Conservation (phyloP, 176 grass and related monocot genomes). For the Triticum turgidum region DNA sequence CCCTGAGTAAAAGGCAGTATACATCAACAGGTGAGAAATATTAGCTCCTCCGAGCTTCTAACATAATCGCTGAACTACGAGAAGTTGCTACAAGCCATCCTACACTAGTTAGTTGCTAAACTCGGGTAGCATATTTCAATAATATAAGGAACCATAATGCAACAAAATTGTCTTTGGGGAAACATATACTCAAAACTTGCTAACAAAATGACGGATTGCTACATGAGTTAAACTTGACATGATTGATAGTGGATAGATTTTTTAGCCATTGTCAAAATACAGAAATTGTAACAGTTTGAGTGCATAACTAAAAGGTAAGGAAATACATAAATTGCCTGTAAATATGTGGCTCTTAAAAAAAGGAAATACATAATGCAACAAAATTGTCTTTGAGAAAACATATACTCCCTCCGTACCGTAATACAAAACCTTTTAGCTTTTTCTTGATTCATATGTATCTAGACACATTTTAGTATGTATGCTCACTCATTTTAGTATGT, state of each 20-base stretch:
- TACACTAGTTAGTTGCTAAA: not conserved
- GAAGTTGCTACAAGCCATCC: not conserved
- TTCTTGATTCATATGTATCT: no score
- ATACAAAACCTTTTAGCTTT: no score
- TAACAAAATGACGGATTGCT: not conserved
- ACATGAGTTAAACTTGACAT: not conserved
- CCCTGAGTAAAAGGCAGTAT: slow-evolving; percentile 56
- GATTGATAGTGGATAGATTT: not conserved
- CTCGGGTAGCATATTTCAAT: not conserved
- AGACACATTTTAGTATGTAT: no score
- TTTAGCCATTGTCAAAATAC: not conserved
- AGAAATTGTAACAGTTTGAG: not conserved
- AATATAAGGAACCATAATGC: slow-evolving; percentile 18
- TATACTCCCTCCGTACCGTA: no score
- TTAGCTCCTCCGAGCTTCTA: slow-evolving; percentile 10
- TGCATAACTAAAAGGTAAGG: no score
- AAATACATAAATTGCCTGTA: not conserved
- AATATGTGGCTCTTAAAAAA: not conserved
- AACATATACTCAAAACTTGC: not conserved
- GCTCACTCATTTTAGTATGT: no score
- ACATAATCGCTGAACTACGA: not conserved
- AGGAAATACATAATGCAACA: not conserved
- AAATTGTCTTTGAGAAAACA: no score
- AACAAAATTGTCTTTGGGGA: slow-evolving; percentile 9
- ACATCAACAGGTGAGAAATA: slow-evolving; percentile 23